phyloP scores from a whole-genome alignment of 208 protist species.

The Tritrichomonas foetus region DNA sequence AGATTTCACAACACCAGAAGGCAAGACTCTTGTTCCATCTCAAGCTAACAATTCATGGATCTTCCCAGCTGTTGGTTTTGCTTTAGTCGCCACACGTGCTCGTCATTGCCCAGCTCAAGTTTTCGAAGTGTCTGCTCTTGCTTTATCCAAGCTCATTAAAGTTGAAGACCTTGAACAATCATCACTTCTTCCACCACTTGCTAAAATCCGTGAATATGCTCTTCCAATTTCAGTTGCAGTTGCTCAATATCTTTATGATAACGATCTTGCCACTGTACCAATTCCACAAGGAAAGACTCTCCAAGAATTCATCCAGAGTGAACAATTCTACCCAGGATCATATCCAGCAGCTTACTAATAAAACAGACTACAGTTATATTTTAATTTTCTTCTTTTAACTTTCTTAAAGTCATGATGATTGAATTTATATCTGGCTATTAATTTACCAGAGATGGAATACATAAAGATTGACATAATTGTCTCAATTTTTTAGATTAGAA shows the following conservation, averaged over 20 bases:
- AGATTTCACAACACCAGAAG: too few relatives aligned
- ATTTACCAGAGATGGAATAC: too few relatives aligned
- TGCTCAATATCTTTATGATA: constrained; percentile 6
- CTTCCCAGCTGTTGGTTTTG: constrained; percentile 36
- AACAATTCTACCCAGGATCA: background rate
- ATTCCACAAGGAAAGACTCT: background rate
- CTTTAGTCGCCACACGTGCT: background rate
- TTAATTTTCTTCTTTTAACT: too few relatives aligned
- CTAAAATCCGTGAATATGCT: background rate
- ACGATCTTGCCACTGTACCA: background rate
- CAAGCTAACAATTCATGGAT: constrained; percentile 37
- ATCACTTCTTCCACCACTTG: background rate
- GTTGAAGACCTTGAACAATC: background rate
- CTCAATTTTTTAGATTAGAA: too few relatives aligned
- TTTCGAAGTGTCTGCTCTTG: background rate
- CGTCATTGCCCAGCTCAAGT: background rate
- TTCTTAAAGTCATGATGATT: too few relatives aligned
- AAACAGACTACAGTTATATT: background rate
- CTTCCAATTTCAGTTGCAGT: background rate
- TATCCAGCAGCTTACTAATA: background rate
- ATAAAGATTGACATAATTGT: too few relatives aligned
- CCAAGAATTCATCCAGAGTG: background rate
- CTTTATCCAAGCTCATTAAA: background rate
- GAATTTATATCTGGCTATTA: too few relatives aligned
- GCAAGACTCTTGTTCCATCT: background rate